Base-by-base conservation (phyloP, 768 basidiomycete genomes). In the Tylopilus balloui region DNA sequence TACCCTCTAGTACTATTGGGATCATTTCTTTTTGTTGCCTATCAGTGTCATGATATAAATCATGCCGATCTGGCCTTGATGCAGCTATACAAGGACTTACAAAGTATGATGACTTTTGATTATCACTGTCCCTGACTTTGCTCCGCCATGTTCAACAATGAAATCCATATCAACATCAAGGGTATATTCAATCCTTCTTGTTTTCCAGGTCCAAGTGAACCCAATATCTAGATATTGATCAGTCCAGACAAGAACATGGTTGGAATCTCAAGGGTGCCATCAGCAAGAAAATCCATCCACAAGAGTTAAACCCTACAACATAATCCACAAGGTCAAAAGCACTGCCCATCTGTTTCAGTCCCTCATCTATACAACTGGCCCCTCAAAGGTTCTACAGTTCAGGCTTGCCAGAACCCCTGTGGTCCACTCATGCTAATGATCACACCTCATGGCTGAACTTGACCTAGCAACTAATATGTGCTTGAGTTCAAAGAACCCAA, bases 381-480 rank as follows among this genome's bases (percentile, higher is more conserved):
- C 71, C 55, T 15, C 60, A 62, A n/a, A 42, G 50, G 91, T n/a
- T 92, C 93, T 13, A 77, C 78, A 12, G 92, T 95, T 90, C 90
- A 91, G 59, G 78, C 92, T 0, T 95, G 93, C 2, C 90, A 95
- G 74, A 91, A 91, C 62, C 83, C 83, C 2, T 80, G 83, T 54
- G 90, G 93, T 67, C 92, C 89, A 0, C 80, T 92, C 50, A 92
- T 88, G 0, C 85, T 81, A 80, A n/a, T n/a, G n/a, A n/a, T n/a
- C n/a, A n/a, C n/a, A n/a, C n/a, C n/a, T n/a, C n/a, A n/a, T 90
- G 80, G 86, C 86, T 0, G 86, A 88, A 6, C 74, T 94, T 64
- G 97, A 98, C 60, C 95, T 95, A 0, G 97, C 98, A 61, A 77
- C 86, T 0, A 86, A 83, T n/a, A n/a, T 95, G 80, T 94, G 94